phyloP scores from a whole-genome alignment of 495 filamentous ascomycete genomes.

The Lasiosphaeria ovina region DNA sequence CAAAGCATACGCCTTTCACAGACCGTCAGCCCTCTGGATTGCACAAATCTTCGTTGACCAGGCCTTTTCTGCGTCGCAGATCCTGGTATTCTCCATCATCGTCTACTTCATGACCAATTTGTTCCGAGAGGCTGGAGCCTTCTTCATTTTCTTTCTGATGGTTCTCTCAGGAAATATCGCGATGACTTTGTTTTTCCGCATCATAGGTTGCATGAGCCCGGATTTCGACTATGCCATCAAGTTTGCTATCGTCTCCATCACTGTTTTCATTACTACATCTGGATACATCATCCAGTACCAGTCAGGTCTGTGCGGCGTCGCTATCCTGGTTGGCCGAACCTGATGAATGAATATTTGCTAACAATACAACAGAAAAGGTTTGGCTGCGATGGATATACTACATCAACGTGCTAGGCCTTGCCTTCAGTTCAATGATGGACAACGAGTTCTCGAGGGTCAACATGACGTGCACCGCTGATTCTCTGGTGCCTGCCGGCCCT shows the following conservation, averaged over 20 bases:
- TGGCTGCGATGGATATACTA: slow-evolving; percentile 84
- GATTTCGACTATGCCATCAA: slow-evolving; percentile 86
- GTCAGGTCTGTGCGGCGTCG: slow-evolving; percentile 17
- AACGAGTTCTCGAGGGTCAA: slow-evolving; percentile 71
- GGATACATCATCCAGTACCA: slow-evolving; percentile 80
- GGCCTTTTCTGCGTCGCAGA: slow-evolving; percentile 63
- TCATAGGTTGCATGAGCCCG: slow-evolving; percentile 72
- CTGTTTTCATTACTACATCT: slow-evolving; percentile 72
- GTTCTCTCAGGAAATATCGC: slow-evolving; percentile 68
- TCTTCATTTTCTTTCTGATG: slow-evolving; percentile 75
- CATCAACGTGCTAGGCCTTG: slow-evolving; percentile 72
- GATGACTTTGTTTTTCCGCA: slow-evolving; percentile 79
- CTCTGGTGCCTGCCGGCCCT: slow-evolving; percentile 62
- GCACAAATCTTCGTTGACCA: slow-evolving; percentile 79
- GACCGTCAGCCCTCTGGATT: slow-evolving; percentile 75
- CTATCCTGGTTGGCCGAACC: too few species aligned
- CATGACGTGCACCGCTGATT: slow-evolving; percentile 61
- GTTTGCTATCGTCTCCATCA: slow-evolving; percentile 73
- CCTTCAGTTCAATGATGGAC: slow-evolving; percentile 74
- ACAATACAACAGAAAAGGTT: slow-evolving; percentile 47
- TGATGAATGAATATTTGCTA: background rate
- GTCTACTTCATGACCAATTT: slow-evolving; percentile 80
- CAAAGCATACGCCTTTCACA: slow-evolving; percentile 73
- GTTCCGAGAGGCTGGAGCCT: slow-evolving; percentile 63
- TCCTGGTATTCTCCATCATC: slow-evolving; percentile 69